Evolutionary conservation across 176 grass and related monocot species (phyloP).

Genomic region (Musa acuminata): DNA sequence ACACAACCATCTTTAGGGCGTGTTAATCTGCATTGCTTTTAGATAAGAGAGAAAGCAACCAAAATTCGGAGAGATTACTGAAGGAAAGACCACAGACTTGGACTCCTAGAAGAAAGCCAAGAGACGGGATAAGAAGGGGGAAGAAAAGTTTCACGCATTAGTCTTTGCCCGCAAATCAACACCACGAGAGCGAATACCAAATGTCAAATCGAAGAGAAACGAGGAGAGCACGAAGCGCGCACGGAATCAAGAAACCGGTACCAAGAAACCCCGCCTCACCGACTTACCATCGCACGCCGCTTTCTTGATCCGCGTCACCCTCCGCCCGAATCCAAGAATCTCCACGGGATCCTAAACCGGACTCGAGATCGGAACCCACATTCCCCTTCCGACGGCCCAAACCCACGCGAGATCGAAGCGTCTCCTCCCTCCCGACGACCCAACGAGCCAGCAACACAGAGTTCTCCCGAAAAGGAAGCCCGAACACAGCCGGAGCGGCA

Average conservation of each 20-base stretch:
- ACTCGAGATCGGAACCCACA: conserved; percentile 1
- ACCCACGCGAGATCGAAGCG: not conserved
- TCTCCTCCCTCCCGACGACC: not conserved
- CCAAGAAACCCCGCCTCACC: not conserved
- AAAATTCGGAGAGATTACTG: not conserved
- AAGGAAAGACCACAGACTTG: not conserved
- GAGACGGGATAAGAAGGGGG: not conserved
- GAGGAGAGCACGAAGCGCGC: not conserved
- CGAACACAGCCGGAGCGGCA: not conserved
- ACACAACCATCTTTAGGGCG: not conserved
- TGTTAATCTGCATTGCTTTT: not conserved
- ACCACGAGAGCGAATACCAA: not conserved
- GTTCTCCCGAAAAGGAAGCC: not conserved
- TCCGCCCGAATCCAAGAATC: not conserved
- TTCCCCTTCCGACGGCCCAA: not conserved
- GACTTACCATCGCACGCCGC: not conserved
- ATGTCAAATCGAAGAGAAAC: not conserved
- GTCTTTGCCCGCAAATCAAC: not conserved
- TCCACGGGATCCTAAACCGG: not conserved
- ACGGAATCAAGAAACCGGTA: not conserved
- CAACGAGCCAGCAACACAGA: not conserved
- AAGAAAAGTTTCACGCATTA: not conserved
- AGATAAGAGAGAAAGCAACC: not conserved
- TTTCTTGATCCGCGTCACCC: not conserved
- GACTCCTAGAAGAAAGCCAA: not conserved